These are phyloP conservation scores for Carpinus fangiana DNA, from an alignment of 306 rosid genomes.

Conservation along the genomic window DNA sequence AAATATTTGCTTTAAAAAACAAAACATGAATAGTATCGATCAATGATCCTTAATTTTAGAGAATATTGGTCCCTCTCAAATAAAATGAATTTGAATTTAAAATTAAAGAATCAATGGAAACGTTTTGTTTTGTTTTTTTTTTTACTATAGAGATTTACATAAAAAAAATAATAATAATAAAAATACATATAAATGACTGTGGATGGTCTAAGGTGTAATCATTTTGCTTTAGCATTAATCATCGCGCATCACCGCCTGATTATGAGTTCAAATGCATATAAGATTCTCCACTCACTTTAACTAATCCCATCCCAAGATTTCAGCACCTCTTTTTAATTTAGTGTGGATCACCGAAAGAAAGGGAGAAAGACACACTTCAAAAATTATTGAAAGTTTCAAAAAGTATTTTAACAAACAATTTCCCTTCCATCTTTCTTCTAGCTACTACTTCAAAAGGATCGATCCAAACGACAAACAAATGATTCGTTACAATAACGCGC, in stretches of 20 bases:
- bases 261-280: neutral
- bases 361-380: neutral
- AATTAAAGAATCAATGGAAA: too few relatives aligned
- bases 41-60: too few relatives aligned
- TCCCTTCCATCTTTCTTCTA: neutral
- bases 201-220: neutral
- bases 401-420: conserved; percentile 2
- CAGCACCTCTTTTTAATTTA: neutral
- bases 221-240: neutral
- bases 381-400: neutral
- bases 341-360: neutral
- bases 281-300: neutral
- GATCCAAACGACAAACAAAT: neutral
- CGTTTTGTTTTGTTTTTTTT: too few relatives aligned
- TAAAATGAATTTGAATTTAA: too few relatives aligned
- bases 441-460: neutral
- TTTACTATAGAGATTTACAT: too few relatives aligned
- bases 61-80: too few relatives aligned
- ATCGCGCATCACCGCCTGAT: neutral
- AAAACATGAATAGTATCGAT: too few relatives aligned
- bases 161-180: too few relatives aligned
- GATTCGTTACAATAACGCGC: neutral
- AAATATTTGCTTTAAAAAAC: too few relatives aligned
- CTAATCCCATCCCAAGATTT: neutral
- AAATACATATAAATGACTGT: too few relatives aligned